A percentile compares a stretch with the other conserved stretches of the same genome.
These are phyloP conservation scores for Trichoderma reesei DNA, from an alignment of 495 filamentous ascomycete species.

Conservation along the genomic window DNA sequence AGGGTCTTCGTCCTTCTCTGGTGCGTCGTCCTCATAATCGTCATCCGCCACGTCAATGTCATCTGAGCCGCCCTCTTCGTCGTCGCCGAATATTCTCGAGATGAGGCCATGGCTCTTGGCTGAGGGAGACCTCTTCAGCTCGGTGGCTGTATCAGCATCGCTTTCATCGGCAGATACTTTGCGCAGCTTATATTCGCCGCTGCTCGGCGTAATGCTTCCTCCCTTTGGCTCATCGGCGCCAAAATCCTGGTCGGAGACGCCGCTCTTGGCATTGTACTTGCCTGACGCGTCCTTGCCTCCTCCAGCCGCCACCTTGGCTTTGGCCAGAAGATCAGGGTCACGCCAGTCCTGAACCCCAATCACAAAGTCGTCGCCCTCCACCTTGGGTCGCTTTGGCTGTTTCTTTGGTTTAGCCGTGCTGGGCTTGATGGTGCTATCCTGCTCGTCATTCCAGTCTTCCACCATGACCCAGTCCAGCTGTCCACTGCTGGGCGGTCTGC, in stretches of 20 bases:
- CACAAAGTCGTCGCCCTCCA: slow-evolving; percentile 57
- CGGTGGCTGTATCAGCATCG: neutral
- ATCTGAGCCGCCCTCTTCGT: slow-evolving; percentile 20
- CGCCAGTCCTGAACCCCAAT: slow-evolving; percentile 92
- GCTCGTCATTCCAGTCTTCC: slow-evolving; percentile 56
- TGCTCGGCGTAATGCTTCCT: slow-evolving; percentile 66
- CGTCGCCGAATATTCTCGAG: slow-evolving; percentile 39
- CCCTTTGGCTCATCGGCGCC: slow-evolving; percentile 41
- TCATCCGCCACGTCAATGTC: slow-evolving; percentile 18
- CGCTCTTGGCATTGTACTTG: neutral
- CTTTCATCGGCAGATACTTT: slow-evolving; percentile 10
- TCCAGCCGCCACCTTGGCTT: slow-evolving; percentile 11
- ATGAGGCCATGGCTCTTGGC: slow-evolving; percentile 25
- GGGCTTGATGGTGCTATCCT: slow-evolving; percentile 25
- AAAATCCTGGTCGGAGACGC: slow-evolving; percentile 11
- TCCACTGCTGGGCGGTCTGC: slow-evolving; percentile 73
- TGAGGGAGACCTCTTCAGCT: slow-evolving; percentile 11
- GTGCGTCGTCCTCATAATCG: slow-evolving; percentile 1
- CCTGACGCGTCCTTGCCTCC: slow-evolving; percentile 11
- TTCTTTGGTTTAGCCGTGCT: slow-evolving; percentile 27
- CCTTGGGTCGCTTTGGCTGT: neutral
- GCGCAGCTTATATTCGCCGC: slow-evolving; percentile 55
- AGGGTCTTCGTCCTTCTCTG: slow-evolving; percentile 20
- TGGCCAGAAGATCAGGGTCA: slow-evolving; percentile 55
- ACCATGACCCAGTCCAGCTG: slow-evolving; percentile 67